Evolutionary conservation across 1,284 basidiomycete species (phyloP).

Genomic region (Puccinia polysora): DNA sequence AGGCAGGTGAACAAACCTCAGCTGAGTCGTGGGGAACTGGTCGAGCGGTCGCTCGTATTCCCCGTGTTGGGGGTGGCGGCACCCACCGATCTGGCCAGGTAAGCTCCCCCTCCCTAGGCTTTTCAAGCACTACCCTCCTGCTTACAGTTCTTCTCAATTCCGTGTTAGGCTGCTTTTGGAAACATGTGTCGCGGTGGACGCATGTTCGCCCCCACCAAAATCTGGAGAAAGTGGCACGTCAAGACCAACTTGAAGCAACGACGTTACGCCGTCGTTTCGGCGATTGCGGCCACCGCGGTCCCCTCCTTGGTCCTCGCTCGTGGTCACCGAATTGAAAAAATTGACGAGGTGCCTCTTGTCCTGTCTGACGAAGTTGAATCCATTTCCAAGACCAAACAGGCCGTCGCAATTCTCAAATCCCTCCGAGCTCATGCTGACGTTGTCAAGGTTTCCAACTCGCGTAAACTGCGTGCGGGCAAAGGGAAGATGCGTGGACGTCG

Average conservation of each 20-base stretch:
- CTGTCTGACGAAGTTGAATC: conserved; percentile 74
- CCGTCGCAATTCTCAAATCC: conserved; percentile 85
- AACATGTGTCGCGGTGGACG: conserved; percentile 99
- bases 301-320: conserved; percentile 98
- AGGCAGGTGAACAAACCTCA: conserved; percentile 98
- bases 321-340: conserved; percentile 96
- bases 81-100: conserved; percentile 97
- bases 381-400: conserved; percentile 95
- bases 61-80: conserved; percentile 98
- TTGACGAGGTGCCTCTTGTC: conserved; percentile 95
- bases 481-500: conserved; percentile 97
- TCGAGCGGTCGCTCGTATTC: conserved; percentile 99
- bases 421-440: conserved; percentile 90
- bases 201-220: conserved; percentile 99
- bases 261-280: conserved; percentile 95
- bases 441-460: conserved; percentile 93
- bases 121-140: not conserved
- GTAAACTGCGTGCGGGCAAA: conserved; percentile 93
- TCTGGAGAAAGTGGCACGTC: conserved; percentile 99
- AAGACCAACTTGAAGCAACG: conserved; percentile 99
- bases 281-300: conserved; percentile 93
- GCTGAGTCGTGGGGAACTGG: conserved; percentile 99
- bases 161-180: conserved; percentile 82
- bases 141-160: not conserved
- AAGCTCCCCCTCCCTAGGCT: not conserved